Evolutionary conservation across 805 yeast species (phyloP).

Genomic region (Candida mattraensis): DNA sequence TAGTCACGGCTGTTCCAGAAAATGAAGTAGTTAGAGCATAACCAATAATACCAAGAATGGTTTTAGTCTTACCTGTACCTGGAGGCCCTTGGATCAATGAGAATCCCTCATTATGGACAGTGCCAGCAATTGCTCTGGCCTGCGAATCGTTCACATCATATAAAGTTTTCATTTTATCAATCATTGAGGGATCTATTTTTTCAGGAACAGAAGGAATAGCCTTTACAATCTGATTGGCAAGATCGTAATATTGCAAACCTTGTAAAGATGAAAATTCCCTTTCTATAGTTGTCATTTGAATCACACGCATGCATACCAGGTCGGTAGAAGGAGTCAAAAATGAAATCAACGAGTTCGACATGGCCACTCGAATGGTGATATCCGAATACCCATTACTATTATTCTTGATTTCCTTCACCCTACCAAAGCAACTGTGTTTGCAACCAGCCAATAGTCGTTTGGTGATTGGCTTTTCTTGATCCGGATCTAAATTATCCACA

Average conservation of each 20-base stretch:
- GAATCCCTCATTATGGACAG: conserved; percentile 70
- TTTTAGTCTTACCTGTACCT: conserved; percentile 98
- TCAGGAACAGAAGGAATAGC: conserved; percentile 59
- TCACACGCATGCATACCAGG: conserved; percentile 67
- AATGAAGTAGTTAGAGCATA: conserved; percentile 65
- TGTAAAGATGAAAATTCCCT: conserved; percentile 85
- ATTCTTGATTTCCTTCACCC: conserved; percentile 69
- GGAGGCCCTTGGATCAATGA: conserved; percentile 98
- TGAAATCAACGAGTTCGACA: conserved; percentile 50
- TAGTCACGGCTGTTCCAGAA: conserved; percentile 14
- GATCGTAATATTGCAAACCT: conserved; percentile 80
- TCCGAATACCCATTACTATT: conserved; percentile 69
- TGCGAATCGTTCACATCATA: conserved; percentile 83
- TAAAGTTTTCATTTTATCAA: conserved; percentile 42
- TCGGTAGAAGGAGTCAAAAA: conserved; percentile 62
- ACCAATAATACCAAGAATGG: conserved; percentile 89
- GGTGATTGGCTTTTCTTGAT: conserved; percentile 25
- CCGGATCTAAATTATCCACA: conserved; percentile 42
- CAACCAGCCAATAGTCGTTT: conserved; percentile 16
- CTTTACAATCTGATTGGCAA: conserved; percentile 60
- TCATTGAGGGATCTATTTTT: conserved; percentile 36
- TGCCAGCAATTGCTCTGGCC: conserved; percentile 81
- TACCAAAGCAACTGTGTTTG: conserved; percentile 70
- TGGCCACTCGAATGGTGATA: conserved; percentile 66
- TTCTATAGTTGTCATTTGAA: conserved; percentile 89